Evolutionary conservation across 75 land plant genomes (phyloP), one percentile per base, ranked within the genome.

Genomic region (Adiantum capillusveneris): DNA sequence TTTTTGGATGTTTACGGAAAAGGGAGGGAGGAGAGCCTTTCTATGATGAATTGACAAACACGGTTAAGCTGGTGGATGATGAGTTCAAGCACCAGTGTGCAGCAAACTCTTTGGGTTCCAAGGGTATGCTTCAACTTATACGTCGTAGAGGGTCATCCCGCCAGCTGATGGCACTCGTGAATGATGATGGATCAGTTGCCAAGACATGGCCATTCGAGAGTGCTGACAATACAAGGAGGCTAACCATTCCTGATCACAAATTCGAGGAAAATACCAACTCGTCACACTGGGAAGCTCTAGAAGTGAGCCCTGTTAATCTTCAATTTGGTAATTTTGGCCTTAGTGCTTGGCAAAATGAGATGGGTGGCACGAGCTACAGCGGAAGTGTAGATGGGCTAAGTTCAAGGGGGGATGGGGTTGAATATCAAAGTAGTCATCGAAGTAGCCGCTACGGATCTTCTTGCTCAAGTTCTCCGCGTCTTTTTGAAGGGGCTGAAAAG

Each of bases 241-340:
- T 34, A 9, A 34, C 9, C 9, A 34, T 34, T 9, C 37, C 37
- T 9, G 25, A 28, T 50, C 59, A 62, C 29, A 57, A 26, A 50
- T 75, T 77, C 21, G 74, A 48, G 42, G 76, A 73, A 22, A 42
- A 73, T 13, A 76, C 77, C 19, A 78, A 49, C 25, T 76, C 87
- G 65, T 75, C 75, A 64, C 85, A 83, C n/a, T 65, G 83, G 48
- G 62, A 46, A 21, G 22, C 50, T 21, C 24, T 53, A 28, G 85
- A 76, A 58, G 83, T 85, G 26, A 87, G 84, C 59, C 82, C 81
- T 7, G 86, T 94, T 18, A 79, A 84, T 60, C 68, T 94, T 49
- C 95, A 83, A 67, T 94, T 94, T 74, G 98, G 98, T 30, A 81
- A 67, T 39, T 84, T 83, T 76, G 96, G 98, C 24, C 64, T 94